Evolutionary conservation across 78 protist genomes (phyloP).

Genomic region (Isochrysis galbana): DNA sequence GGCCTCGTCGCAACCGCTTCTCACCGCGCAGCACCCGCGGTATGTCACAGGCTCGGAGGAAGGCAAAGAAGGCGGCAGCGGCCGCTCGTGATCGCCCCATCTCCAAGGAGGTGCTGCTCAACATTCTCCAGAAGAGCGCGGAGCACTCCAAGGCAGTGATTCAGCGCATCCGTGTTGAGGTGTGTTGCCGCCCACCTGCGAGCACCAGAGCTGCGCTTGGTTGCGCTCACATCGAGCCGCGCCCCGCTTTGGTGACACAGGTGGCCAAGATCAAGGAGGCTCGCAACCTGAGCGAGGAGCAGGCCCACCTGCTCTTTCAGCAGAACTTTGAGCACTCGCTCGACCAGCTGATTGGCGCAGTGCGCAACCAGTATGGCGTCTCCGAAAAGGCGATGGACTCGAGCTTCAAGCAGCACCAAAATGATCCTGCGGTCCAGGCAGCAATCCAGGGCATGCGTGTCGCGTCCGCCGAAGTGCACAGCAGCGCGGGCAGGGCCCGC

Average conservation of each 20-base stretch:
- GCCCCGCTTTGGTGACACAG: no score
- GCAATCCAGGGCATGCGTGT: neutral
- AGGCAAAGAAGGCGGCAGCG: neutral
- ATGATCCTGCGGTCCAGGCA: neutral
- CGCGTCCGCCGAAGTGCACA: neutral
- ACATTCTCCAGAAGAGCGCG: neutral
- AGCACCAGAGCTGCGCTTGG: no score
- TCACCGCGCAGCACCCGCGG: no score
- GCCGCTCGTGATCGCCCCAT: neutral
- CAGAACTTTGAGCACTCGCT: conserved; percentile 1
- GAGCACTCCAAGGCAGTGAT: neutral
- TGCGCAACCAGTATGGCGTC: neutral
- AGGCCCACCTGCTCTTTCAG: neutral
- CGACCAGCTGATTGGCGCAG: neutral
- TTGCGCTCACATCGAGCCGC: no score
- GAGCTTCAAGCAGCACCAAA: neutral
- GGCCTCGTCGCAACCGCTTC: neutral
- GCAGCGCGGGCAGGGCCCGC: neutral
- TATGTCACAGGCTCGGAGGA: neutral
- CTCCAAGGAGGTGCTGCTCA: neutral
- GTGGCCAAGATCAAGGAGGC: neutral
- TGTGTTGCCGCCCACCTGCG: no score
- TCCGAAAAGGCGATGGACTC: conserved; percentile 5
- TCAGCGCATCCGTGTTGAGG: neutral
- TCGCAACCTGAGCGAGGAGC: neutral